Base-by-base conservation (phyloP, 139 green algal genomes). In the Chlorella vulgaris region DNA sequence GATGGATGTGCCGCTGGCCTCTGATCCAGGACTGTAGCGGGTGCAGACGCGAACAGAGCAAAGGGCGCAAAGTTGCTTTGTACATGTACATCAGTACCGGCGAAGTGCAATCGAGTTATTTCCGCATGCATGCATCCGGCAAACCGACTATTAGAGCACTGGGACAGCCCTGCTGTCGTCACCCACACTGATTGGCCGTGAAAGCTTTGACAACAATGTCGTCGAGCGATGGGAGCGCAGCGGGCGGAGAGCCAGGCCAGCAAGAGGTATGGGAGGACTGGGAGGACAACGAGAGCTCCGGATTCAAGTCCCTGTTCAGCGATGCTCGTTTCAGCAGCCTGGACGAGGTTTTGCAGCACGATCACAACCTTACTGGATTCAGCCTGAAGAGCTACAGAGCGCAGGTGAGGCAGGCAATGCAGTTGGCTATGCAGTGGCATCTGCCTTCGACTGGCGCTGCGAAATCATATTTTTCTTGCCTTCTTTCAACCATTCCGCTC, bases 251-350 rank as follows among this genome's bases (percentile, higher is more conserved):
- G 42, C 31, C 21, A 4, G 71, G 79, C 18, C 66, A 85, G 15
- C 74, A 88, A 21, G 75, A 81, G 21, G 78, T 74, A 13, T 92
- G 85, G 85, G 81, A 87, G 13, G 84, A 92, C 35, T 93, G 89
- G 89, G 69, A 86, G 39, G 87, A 76, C 1, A 86, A 82, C 6
- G 87, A 89, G 2, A 85, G 91, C 31, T 85, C 91, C 58, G 74
- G 78, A 29, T 88, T 92, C 1, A 71, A 84, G 60, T 91, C 86
- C 77, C 81, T 97, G 22, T 96, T 97, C 43, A 69, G 8, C 3
- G 78, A 81, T 1, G 38, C 50, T 3, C 35, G 84, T 35, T 85
- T 96, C 51, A 69, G 81, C 0, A 90, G 58, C 24, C 82, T 90
- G 8, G 85, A 90, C 18, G 93, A 86, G 38, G 93, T 92, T 5